Evolutionary conservation across 2,329 filamentous ascomycete species (phyloP), one percentile per base, ranked within the genome.

Genomic region (Paecilomyces dactylethromorphus): DNA sequence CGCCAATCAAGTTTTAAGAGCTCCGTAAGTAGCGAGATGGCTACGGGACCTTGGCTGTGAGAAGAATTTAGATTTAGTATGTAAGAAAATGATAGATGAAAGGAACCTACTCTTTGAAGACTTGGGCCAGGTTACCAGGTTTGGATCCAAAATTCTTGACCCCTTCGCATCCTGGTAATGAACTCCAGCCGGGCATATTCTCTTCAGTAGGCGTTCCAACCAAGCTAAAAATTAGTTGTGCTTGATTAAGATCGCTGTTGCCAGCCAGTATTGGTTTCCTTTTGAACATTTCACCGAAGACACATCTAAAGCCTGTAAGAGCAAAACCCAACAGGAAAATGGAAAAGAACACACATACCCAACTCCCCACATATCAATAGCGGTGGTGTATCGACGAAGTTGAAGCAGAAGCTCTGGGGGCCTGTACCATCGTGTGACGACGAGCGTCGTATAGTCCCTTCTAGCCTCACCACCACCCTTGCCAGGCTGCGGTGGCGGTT

Each of bases 351-450:
- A 56, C 56, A 72, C 86, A 79, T 81, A 92, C 89, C 93, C 94
- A 65, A 97, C 93, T 66, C 94, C 94, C 94, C 94, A 99, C 77
- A 99, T 86, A 74, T 99, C 94, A 68, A 99, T 97, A 10, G 94
- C 92, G 13, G 92, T 91, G n/a, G 94, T 99, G 75, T 99, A 99
- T 64, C 86, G 86, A 67, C 92, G 87, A 32, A 99, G 81, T 63
- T 93, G 89, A 54, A 99, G 82, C 32, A 99, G 80, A 45, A 99
- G 81, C 81, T 99, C 94, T 0, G 94, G 94, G 33, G 94, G 94
- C 24, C 94, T 84, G 73, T 99, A 99, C 94, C 94, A 99, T 68
- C 94, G 82, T 15, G 94, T 99, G 11, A 99, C 94, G 18, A 99
- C 94, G 13, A 97, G 80, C n/a, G 90, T 92, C 3, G 94, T 99